Conservation (phyloP, 768 basidiomycete genomes). For the Boletus pseudopeckii region DNA sequence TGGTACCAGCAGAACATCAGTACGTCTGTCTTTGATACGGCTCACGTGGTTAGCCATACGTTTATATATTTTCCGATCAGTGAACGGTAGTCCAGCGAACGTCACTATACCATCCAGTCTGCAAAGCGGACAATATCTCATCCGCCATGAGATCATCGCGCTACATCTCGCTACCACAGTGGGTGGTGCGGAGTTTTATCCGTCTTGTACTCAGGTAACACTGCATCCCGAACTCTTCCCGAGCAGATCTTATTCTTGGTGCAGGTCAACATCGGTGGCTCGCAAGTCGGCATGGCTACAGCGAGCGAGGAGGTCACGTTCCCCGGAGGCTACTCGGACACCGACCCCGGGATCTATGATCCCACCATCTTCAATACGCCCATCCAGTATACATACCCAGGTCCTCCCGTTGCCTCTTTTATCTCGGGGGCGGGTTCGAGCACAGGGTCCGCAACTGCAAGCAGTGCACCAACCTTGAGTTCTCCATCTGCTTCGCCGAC, state of each 20-base stretch:
- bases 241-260: not conserved
- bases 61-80: slow-evolving; percentile 21
- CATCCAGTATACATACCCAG: slow-evolving; percentile 46
- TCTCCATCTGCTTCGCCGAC: slow-evolving; percentile 7
- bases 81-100: slow-evolving; percentile 39
- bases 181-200: slow-evolving; percentile 80
- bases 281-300: slow-evolving; percentile 45
- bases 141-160: slow-evolving; percentile 79
- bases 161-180: slow-evolving; percentile 57
- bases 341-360: slow-evolving; percentile 68
- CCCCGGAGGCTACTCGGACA: slow-evolving; percentile 71
- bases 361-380: slow-evolving; percentile 37
- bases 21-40: slow-evolving; percentile 31
- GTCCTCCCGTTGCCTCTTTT: slow-evolving; percentile 47
- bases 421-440: slow-evolving; percentile 20
- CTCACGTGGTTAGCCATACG: not conserved
- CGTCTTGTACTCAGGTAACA: slow-evolving; percentile 53
- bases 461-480: not conserved
- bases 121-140: slow-evolving; percentile 65
- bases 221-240: not conserved
- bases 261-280: slow-evolving; percentile 54
- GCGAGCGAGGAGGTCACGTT: slow-evolving; percentile 54
- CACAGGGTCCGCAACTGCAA: not conserved
- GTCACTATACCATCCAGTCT: slow-evolving; percentile 49
- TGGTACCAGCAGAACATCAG: slow-evolving; percentile 58